Conservation (phyloP, 768 basidiomycete species). For the Suillus plorans region DNA sequence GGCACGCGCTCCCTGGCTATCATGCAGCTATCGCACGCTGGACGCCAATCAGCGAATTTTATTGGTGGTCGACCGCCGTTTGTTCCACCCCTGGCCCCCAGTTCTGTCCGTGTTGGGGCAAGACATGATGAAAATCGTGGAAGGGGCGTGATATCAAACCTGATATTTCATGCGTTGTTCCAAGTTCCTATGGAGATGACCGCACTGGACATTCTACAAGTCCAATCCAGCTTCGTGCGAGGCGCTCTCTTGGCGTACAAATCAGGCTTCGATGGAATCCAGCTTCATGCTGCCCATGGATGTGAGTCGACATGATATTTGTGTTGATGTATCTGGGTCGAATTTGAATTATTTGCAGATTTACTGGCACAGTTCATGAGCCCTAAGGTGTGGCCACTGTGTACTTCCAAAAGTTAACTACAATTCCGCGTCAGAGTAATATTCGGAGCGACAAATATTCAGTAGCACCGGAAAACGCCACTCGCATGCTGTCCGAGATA, state of each 20-base stretch:
- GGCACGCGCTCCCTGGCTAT: slow-evolving; percentile 46
- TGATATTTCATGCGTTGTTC: slow-evolving; percentile 47
- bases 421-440: slow-evolving; percentile 40
- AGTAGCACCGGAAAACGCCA: slow-evolving; percentile 35
- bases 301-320: slow-evolving; percentile 48
- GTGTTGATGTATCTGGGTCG: background rate
- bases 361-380: slow-evolving; percentile 79
- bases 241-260: slow-evolving; percentile 64
- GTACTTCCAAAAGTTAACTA: slow-evolving; percentile 18
- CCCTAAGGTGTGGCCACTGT: slow-evolving; percentile 48
- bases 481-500: slow-evolving; percentile 61
- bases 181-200: slow-evolving; percentile 65
- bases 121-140: slow-evolving; percentile 6
- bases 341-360: slow-evolving; percentile 42
- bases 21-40: slow-evolving; percentile 81
- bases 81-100: slow-evolving; percentile 67
- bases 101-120: slow-evolving; percentile 51
- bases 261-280: slow-evolving; percentile 83
- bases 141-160: slow-evolving; percentile 14
- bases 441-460: slow-evolving; percentile 63
- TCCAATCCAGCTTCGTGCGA: slow-evolving; percentile 61
- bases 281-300: slow-evolving; percentile 85
- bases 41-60: slow-evolving; percentile 79
- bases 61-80: slow-evolving; percentile 67
- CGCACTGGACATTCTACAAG: slow-evolving; percentile 54